Conservation (phyloP, 306 rosid genomes). For the Alnus rubra region DNA sequence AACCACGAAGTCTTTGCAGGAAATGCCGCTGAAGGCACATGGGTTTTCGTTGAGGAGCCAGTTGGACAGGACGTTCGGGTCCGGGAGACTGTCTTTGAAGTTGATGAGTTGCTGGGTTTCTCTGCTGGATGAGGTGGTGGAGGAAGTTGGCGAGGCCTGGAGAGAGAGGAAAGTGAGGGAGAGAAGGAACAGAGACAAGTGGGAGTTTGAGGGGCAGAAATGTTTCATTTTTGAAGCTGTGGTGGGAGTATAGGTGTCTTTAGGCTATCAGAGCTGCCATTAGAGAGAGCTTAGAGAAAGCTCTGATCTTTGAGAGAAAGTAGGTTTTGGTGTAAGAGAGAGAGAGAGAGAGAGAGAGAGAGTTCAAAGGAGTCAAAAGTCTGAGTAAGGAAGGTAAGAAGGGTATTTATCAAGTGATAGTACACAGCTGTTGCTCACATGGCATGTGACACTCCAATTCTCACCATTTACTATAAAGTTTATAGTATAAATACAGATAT, state of each 20-base stretch:
- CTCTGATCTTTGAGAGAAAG: slow-evolving; percentile 22
- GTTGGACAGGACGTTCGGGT: slow-evolving; percentile 41
- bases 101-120: slow-evolving; percentile 49
- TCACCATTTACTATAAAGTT: no score
- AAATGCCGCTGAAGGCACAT: slow-evolving; percentile 60
- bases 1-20: slow-evolving; percentile 52
- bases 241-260: neutral
- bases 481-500: no score
- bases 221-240: slow-evolving; percentile 31
- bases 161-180: slow-evolving; percentile 25
- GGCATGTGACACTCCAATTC: slow-evolving; percentile 57
- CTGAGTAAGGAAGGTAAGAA: slow-evolving; percentile 49
- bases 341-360: slow-evolving; percentile 15
- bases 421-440: slow-evolving; percentile 83
- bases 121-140: slow-evolving; percentile 21
- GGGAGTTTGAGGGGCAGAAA: neutral
- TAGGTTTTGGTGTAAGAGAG: slow-evolving; percentile 16
- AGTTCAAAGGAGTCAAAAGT: slow-evolving; percentile 61
- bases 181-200: slow-evolving; percentile 6
- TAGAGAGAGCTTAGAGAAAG: slow-evolving; percentile 40
- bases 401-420: slow-evolving; percentile 83
- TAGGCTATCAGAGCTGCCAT: slow-evolving; percentile 61
- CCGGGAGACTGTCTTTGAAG: slow-evolving; percentile 66
- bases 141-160: neutral
- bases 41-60: slow-evolving; percentile 69